phyloP scores from a whole-genome alignment of 179 eudicot genomes.

The Pouteria campechiana region DNA sequence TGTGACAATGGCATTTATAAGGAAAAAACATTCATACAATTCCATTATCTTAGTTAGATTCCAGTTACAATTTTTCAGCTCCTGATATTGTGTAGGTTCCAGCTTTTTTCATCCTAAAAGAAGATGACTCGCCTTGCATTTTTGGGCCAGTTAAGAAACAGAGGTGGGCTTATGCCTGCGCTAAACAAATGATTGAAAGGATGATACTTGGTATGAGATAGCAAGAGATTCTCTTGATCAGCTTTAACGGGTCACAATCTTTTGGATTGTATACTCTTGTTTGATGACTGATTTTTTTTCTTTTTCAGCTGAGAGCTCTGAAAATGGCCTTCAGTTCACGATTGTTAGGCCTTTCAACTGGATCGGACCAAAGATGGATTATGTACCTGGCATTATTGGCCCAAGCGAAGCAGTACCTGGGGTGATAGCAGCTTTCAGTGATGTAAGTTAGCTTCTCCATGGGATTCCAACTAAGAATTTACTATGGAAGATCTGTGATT shows the following conservation, averaged over 20 bases:
- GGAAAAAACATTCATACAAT: too few relatives aligned
- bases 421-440: conserved; percentile 95
- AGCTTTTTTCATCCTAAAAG: conserved; percentile 66
- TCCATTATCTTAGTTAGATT: too few relatives aligned
- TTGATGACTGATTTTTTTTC: too few relatives aligned
- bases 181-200: conserved; percentile 97
- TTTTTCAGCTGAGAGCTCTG: conserved; percentile 88
- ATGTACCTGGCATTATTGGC: conserved; percentile 95
- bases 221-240: neutral
- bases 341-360: conserved; percentile 97
- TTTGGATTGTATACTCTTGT: too few relatives aligned
- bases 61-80: too few relatives aligned
- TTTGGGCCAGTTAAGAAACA: conserved; percentile 96
- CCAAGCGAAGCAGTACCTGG: conserved; percentile 99
- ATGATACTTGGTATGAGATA: conserved; percentile 50
- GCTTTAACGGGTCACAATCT: neutral
- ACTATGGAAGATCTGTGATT: too few relatives aligned
- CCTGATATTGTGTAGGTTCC: conserved; percentile 58
- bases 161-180: conserved; percentile 99
- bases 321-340: conserved; percentile 87
- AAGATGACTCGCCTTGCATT: conserved; percentile 88
- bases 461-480: neutral
- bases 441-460: conserved; percentile 31
- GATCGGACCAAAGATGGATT: conserved; percentile 99
- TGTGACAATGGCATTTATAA: too few relatives aligned